Evolutionary conservation across 2,329 filamentous ascomycete genomes (phyloP).

Genomic region (Cyclaneusma minus): DNA sequence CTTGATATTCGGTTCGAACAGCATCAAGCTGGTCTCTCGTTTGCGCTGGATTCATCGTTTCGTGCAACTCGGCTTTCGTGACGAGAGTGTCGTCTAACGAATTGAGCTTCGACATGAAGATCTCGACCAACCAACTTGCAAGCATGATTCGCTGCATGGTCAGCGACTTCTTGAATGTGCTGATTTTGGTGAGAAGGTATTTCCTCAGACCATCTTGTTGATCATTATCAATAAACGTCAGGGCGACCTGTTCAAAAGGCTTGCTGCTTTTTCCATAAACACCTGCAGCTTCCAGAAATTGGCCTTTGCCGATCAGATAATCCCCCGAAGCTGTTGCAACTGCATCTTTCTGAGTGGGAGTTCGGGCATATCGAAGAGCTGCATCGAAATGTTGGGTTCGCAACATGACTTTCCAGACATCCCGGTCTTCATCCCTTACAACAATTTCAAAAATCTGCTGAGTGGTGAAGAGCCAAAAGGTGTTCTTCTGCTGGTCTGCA

Average conservation of each 20-base stretch:
- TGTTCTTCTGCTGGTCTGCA: conserved; percentile 86
- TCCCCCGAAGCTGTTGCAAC: conserved; percentile 89
- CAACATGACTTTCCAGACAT: conserved; percentile 91
- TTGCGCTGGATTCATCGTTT: conserved; percentile 54
- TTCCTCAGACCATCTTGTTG: conserved; percentile 84
- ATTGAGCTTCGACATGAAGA: conserved; percentile 96
- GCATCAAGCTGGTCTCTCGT: conserved; percentile 55
- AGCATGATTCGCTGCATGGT: conserved; percentile 94
- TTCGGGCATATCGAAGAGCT: conserved; percentile 73
- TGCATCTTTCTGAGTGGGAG: conserved; percentile 68
- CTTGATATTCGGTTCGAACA: conserved; percentile 68
- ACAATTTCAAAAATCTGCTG: conserved; percentile 90
- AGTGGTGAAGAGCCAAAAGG: conserved; percentile 89
- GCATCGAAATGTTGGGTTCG: conserved; percentile 75
- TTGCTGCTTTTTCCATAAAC: conserved; percentile 94
- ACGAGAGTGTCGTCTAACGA: conserved; percentile 87
- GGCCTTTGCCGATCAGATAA: conserved; percentile 65
- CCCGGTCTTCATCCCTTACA: conserved; percentile 74
- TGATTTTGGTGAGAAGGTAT: conserved; percentile 75
- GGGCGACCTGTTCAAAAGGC: conserved; percentile 87
- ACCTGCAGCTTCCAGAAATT: conserved; percentile 71
- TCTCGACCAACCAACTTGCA: conserved; percentile 83
- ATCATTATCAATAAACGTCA: conserved; percentile 77
- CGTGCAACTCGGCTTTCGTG: conserved; percentile 68
- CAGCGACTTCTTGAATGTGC: conserved; percentile 64